Percentiles rank a stretch among this genome's conserved stretches.
Conservation (phyloP, 2,329 filamentous ascomycete genomes). For the Fusarium nematophilum region DNA sequence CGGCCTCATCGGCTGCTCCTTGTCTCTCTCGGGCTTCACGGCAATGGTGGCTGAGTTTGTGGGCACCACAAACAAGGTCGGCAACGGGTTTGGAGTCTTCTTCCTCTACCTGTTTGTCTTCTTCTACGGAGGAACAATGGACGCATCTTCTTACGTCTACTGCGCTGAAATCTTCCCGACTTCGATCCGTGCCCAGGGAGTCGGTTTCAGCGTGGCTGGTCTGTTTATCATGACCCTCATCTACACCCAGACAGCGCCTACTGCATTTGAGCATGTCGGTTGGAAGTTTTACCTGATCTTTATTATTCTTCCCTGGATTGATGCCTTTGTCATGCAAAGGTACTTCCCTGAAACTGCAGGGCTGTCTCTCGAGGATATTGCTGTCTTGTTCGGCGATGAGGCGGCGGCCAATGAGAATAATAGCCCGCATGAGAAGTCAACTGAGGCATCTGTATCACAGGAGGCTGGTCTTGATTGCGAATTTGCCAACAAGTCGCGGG, state of each 20-base stretch:
- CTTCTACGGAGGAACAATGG: slow-evolving; percentile 9
- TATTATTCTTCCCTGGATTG: slow-evolving; percentile 4
- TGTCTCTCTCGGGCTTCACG: not conserved
- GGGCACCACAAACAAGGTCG: not conserved
- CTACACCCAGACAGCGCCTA: slow-evolving; percentile 11
- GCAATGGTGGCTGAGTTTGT: not conserved
- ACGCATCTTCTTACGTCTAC: slow-evolving; percentile 26
- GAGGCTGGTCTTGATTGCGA: no score
- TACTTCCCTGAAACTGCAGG: slow-evolving; percentile 15
- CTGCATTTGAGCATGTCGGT: slow-evolving; percentile 3
- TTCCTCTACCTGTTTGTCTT: slow-evolving; percentile 7
- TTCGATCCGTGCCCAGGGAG: slow-evolving; percentile 17
- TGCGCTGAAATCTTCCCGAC: slow-evolving; percentile 29
- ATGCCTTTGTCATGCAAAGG: not conserved
- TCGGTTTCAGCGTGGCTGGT: slow-evolving; percentile 13
- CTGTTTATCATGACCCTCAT: slow-evolving; percentile 13
- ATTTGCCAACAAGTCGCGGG: no score
- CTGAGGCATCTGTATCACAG: no score
- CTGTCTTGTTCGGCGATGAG: slow-evolving; percentile 4
- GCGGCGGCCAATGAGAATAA: no score
- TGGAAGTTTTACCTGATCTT: slow-evolving; percentile 16
- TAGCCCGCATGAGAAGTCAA: no score
- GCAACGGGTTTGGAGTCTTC: slow-evolving; percentile 3
- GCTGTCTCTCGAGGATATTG: slow-evolving; percentile 7
- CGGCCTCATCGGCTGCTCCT: not conserved